Percentiles rank a stretch among this genome's conserved stretches.
phyloP scores from a whole-genome alignment of 805 yeast species.

The Isabelozyma gotoi region DNA sequence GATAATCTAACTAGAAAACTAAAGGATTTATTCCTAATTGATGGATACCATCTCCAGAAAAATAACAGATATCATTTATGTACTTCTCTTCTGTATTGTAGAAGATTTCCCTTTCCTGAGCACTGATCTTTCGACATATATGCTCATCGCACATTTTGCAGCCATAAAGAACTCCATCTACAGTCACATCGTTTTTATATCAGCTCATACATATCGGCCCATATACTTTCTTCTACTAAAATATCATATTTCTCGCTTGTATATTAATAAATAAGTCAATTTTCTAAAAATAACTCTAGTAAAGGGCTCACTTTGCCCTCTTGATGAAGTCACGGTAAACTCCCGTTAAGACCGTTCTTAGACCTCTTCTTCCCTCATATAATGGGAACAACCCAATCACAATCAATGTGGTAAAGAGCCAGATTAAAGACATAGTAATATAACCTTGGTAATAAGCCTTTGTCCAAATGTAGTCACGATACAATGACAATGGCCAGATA shows the following conservation, averaged over 20 bases:
- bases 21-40: too few relatives aligned
- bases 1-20: too few relatives aligned
- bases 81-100: too few relatives aligned
- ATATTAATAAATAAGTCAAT: not conserved
- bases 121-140: too few relatives aligned
- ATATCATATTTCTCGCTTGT: not conserved
- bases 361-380: constrained; percentile 33
- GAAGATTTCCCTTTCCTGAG: too few relatives aligned
- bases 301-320: not conserved
- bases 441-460: constrained; percentile 37
- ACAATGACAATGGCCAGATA: constrained; percentile 43
- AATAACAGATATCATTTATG: too few relatives aligned
- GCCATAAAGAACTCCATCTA: not conserved
- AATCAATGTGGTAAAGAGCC: constrained; percentile 37
- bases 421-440: constrained; percentile 34
- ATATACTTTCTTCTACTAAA: too few relatives aligned
- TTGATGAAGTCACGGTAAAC: constrained; percentile 13
- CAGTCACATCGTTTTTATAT: too few relatives aligned
- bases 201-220: too few relatives aligned
- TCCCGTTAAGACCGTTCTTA: constrained; percentile 19
- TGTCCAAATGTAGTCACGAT: constrained; percentile 41
- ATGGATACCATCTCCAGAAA: too few relatives aligned
- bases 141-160: not conserved
- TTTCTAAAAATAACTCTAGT: too few relatives aligned
- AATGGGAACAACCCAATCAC: constrained; percentile 33